Conservation (phyloP, 176 grass and related monocot species). For the Olyra latifolia region DNA sequence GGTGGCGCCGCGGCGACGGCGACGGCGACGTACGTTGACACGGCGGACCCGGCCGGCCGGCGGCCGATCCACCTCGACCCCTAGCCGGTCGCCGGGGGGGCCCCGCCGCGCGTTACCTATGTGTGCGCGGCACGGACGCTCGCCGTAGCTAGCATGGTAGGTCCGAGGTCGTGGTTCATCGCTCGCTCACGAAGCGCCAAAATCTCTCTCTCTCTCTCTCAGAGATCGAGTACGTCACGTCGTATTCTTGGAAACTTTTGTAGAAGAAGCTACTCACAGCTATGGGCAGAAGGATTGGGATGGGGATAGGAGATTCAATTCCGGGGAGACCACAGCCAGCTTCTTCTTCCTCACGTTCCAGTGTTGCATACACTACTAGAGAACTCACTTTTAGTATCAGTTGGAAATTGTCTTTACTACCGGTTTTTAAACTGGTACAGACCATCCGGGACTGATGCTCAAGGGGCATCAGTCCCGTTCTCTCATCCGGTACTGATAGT, state of each 20-base stretch:
- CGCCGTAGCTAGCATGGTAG: constrained; percentile 12
- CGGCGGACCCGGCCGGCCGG: not conserved
- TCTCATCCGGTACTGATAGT: no score
- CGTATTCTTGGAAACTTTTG: not conserved
- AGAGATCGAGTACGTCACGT: not conserved
- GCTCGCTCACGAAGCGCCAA: not conserved
- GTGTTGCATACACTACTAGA: no score
- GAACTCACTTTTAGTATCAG: no score
- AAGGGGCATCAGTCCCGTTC: no score
- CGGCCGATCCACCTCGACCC: not conserved
- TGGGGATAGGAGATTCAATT: constrained; percentile 25
- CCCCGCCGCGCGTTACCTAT: not conserved
- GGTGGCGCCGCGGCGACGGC: not conserved
- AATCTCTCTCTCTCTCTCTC: not conserved
- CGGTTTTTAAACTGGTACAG: no score
- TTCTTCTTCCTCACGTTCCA: no score
- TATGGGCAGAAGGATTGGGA: not conserved
- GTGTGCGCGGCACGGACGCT: not conserved
- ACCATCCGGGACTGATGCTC: no score
- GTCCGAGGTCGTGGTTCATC: constrained; percentile 31
- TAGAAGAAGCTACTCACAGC: not conserved
- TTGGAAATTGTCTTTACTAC: no score
- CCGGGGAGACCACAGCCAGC: not conserved
- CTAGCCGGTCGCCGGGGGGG: not conserved
- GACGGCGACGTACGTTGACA: constrained; percentile 29